These are phyloP conservation scores for Candida suzukii DNA, from an alignment of 805 yeast genomes.

Conservation along the genomic window DNA sequence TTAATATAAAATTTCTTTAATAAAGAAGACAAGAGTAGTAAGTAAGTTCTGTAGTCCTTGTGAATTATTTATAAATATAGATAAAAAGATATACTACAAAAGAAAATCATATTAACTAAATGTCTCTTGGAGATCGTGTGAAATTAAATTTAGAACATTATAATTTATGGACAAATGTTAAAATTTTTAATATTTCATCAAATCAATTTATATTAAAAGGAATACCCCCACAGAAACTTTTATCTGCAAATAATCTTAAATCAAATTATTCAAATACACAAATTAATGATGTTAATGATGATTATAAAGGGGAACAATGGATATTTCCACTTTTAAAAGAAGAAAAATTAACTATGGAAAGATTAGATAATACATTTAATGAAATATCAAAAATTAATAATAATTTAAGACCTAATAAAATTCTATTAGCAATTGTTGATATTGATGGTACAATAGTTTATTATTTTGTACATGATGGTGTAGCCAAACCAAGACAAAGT, in stretches of 20 bases:
- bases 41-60: too few species aligned
- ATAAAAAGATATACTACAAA: too few species aligned
- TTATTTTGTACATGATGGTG: slow-evolving; percentile 59
- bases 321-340: slow-evolving; percentile 30
- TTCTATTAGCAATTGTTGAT: slow-evolving; percentile 50
- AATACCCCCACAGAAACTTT: background rate
- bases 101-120: background rate
- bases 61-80: too few species aligned
- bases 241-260: background rate
- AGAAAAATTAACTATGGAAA: slow-evolving; percentile 27
- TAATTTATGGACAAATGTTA: slow-evolving; percentile 36
- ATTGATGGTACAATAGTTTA: slow-evolving; percentile 69
- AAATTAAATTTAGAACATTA: slow-evolving; percentile 35
- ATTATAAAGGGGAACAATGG: slow-evolving; percentile 24
- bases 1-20: too few species aligned
- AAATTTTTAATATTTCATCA: slow-evolving; percentile 15
- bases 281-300: background rate
- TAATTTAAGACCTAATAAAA: slow-evolving; percentile 29
- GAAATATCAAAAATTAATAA: slow-evolving; percentile 10
- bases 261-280: background rate
- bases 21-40: too few species aligned
- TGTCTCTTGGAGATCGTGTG: slow-evolving; percentile 27
- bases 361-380: slow-evolving; percentile 34
- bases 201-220: background rate
- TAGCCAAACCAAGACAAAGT: slow-evolving; percentile 46